Base-by-base conservation (phyloP, 2,329 filamentous ascomycete species). In the Phoma sp. region DNA sequence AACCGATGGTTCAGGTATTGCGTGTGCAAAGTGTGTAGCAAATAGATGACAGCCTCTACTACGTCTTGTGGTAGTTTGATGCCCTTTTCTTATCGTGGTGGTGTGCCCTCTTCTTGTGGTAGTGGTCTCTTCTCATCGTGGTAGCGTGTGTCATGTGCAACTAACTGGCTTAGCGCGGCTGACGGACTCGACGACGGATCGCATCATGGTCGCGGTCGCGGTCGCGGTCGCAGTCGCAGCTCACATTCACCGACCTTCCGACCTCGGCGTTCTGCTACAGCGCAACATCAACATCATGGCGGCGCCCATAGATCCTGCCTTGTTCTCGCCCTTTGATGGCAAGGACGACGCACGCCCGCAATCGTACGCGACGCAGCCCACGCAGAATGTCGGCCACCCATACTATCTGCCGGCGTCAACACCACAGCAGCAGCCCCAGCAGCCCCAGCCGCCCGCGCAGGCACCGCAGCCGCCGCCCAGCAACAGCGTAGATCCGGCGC, bases 331-430 rank as follows among this genome's bases (percentile, higher is more conserved):
- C 57, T 17, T 66, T 62, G 49, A 62, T 64, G 51, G 65, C 61
- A 52, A 51, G 29, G 54, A 48, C n/a, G 37, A 33, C 33, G 40
- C 43, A 24, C 48, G 40, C 22, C 25, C 37, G 33, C 71, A 65
- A 53, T 40, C 65, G 33, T 73, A 72, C 58, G 59, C 69, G 24
- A 41, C 68, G 24, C 64, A 61, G 35, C 58, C 65, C 17, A 66
- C 65, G 57, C 67, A 61, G 39, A 63, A 45, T 40, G 59, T 60
- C 25, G 61, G 57, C 33, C 66, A 68, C 39, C 72, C 71, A 19
- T 74, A 74, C 63, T 74, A 74, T 55, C 67, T 74, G 7, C 68
- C 70, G 36, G 56, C 67, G 10, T 45, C 62, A 38, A 50, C 39
- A 8, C 38, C 62, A 31, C 65, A 70, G 49, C 63, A 62, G 43